Conservation (phyloP, 208 protist species). For the Trypanosoma melophagium region DNA sequence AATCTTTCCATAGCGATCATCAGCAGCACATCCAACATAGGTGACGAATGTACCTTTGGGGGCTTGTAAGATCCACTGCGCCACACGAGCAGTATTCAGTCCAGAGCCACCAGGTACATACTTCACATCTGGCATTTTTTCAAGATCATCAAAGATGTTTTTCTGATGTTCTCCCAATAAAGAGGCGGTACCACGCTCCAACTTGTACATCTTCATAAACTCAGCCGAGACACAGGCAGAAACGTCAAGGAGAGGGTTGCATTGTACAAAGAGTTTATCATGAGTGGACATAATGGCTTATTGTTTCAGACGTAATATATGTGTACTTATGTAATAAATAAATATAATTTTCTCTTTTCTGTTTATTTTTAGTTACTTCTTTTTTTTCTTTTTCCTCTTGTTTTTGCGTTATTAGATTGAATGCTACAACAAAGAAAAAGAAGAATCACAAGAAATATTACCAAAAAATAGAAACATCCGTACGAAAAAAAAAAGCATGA, state of each 20-base stretch:
- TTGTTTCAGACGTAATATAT: no score
- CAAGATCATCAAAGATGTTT: slow-evolving; percentile 90
- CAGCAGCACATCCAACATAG: slow-evolving; percentile 94
- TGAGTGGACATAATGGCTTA: slow-evolving; percentile 21
- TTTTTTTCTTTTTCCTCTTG: neutral
- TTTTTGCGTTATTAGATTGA: no score
- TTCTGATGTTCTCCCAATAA: slow-evolving; percentile 94
- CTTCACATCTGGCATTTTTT: slow-evolving; percentile 70
- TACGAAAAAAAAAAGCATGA: no score
- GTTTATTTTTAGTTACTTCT: neutral
- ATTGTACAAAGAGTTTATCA: slow-evolving; percentile 74
- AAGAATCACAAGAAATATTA: no score
- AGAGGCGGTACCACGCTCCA: slow-evolving; percentile 69
- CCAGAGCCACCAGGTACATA: slow-evolving; percentile 98
- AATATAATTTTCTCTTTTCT: slow-evolving; percentile 10
- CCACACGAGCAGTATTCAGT: slow-evolving; percentile 97
- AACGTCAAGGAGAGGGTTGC: slow-evolving; percentile 99
- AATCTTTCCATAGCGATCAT: slow-evolving; percentile 93
- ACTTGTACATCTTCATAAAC: slow-evolving; percentile 93
- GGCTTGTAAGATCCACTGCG: slow-evolving; percentile 89
- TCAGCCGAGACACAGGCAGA: slow-evolving; percentile 90
- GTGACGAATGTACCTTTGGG: slow-evolving; percentile 48
- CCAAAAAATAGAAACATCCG: no score
- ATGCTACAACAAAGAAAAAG: no score
- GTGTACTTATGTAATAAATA: neutral